Evolutionary conservation across 2,329 filamentous ascomycete species (phyloP).

Genomic region (Ophiocordyceps robertsii): DNA sequence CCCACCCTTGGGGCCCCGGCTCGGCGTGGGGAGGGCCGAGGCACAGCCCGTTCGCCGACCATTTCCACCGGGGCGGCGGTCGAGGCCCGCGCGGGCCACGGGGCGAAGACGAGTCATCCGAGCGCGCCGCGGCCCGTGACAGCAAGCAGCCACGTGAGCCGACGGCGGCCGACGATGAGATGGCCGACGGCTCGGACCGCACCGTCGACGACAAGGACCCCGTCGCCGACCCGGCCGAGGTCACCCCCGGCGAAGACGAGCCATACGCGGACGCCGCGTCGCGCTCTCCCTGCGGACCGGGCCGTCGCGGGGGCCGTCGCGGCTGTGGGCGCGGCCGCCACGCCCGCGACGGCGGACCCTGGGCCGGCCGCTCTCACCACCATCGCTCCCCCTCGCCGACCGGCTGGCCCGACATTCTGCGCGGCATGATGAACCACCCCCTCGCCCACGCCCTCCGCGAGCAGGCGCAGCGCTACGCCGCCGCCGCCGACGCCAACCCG

Average conservation of each 20-base stretch:
- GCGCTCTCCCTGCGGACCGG: not conserved
- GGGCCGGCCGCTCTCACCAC: not conserved
- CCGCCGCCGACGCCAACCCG: conserved; percentile 7
- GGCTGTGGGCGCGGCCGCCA: not conserved
- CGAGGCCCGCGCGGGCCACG: conserved; percentile 6
- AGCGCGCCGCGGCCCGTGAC: not conserved
- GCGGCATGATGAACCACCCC: conserved; percentile 26
- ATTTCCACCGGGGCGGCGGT: too few species aligned
- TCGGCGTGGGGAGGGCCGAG: too few species aligned
- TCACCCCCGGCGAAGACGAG: conserved; percentile 17
- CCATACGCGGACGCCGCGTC: not conserved
- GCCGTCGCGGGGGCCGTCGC: not conserved
- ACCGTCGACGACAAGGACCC: conserved; percentile 15
- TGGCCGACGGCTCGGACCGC: not conserved
- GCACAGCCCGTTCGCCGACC: too few species aligned
- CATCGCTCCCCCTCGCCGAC: conserved; percentile 8
- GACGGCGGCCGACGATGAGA: not conserved
- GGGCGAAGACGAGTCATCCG: conserved; percentile 10
- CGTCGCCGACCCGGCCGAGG: conserved; percentile 18
- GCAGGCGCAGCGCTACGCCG: not conserved
- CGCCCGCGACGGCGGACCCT: not conserved
- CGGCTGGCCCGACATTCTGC: conserved; percentile 25
- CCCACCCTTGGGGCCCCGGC: not conserved
- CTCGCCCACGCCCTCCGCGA: conserved; percentile 24
- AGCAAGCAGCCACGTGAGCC: not conserved